These are phyloP conservation scores for Styphnolobium japonicum DNA, from an alignment of 306 rosid species.

Conservation along the genomic window DNA sequence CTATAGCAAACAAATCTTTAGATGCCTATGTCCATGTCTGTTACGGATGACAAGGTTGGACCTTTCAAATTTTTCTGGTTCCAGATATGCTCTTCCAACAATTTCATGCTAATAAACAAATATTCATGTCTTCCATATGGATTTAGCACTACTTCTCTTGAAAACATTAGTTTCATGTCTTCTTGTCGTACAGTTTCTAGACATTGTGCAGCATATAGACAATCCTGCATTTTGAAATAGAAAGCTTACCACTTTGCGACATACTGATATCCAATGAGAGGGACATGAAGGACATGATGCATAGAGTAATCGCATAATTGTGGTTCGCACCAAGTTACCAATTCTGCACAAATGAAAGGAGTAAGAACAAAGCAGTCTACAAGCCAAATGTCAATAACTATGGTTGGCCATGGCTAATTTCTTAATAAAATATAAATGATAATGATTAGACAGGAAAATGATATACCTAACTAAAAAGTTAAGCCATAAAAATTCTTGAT, in stretches of 20 bases:
- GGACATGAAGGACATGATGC: conserved; percentile 87
- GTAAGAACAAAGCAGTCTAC: neutral
- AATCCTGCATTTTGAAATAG: conserved; percentile 3
- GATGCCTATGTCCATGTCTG: neutral
- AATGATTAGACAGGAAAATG: neutral
- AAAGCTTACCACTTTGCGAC: conserved; percentile 81
- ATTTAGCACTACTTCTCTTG: neutral
- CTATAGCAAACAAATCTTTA: neutral
- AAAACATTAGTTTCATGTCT: neutral
- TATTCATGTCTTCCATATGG: neutral
- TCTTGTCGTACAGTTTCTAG: conserved; percentile 1
- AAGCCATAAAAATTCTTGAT: neutral
- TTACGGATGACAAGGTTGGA: neutral
- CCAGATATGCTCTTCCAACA: neutral
- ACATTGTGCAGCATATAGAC: conserved; percentile 17
- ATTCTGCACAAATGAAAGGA: conserved; percentile 52
- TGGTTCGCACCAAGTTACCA: conserved; percentile 67
- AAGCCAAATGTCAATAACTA: conserved; percentile 1
- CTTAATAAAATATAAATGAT: conserved; percentile 1
- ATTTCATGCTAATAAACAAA: neutral
- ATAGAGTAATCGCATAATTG: conserved; percentile 86
- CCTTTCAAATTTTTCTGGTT: neutral
- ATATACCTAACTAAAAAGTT: neutral
- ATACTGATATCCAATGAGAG: conserved; percentile 87
- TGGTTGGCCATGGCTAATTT: neutral